Conservation (phyloP, 345 rosid species). For the Dovyalis caffra region DNA sequence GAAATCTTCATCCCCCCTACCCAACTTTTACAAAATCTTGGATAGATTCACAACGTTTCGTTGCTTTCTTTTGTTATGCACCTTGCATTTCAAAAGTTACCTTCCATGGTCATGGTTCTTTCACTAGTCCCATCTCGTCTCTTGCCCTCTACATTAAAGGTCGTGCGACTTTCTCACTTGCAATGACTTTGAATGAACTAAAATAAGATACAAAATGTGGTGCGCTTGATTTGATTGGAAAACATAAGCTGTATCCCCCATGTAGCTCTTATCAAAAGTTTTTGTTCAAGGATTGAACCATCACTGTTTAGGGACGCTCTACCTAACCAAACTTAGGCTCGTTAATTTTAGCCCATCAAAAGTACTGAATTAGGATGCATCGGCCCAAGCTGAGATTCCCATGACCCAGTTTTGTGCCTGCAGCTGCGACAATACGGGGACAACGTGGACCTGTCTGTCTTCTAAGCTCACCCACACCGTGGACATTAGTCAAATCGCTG, state of each 20-base stretch:
- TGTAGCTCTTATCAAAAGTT: background rate
- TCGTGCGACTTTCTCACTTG: background rate
- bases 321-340: background rate
- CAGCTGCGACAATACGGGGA: constrained; percentile 3
- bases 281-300: background rate
- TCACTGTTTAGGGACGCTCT: background rate
- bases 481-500: background rate
- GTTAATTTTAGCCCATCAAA: constrained; percentile 11
- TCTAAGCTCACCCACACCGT: constrained; percentile 6
- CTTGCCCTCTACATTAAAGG: background rate
- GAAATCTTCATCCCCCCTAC: background rate
- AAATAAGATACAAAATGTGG: background rate
- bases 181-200: background rate
- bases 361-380: constrained; percentile 7
- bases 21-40: background rate
- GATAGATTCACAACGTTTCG: constrained; percentile 6
- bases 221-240: no score
- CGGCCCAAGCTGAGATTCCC: constrained; percentile 3
- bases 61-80: constrained; percentile 20
- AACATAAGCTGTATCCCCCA: background rate
- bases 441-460: background rate
- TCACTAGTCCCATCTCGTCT: constrained; percentile 3
- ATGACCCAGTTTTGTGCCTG: constrained; percentile 7
- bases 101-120: constrained; percentile 20
- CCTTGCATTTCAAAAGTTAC: constrained; percentile 18